phyloP scores from a whole-genome alignment of 2,329 filamentous ascomycete genomes.

The Pestalotiopsis sp. region DNA sequence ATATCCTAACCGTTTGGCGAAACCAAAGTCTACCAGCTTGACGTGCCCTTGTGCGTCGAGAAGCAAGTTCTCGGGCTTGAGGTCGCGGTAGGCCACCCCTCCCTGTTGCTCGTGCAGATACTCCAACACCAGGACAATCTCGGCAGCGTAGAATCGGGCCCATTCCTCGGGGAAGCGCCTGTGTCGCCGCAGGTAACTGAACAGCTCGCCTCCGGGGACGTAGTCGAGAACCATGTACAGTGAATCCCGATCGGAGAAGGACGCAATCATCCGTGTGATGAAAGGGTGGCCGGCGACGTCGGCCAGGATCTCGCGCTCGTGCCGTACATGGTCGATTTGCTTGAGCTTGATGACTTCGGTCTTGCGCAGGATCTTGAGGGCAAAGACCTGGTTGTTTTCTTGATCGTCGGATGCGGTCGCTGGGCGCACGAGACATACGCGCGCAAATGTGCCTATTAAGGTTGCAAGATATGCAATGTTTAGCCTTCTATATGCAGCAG shows the following conservation, averaged over 20 bases:
- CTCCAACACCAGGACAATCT: conserved; percentile 81
- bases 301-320: conserved; percentile 78
- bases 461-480: neutral
- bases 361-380: conserved; percentile 78
- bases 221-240: conserved; percentile 85
- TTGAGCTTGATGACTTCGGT: conserved; percentile 76
- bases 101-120: conserved; percentile 79
- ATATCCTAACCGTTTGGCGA: conserved; percentile 75
- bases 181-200: conserved; percentile 78
- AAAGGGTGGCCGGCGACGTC: conserved; percentile 81
- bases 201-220: conserved; percentile 81
- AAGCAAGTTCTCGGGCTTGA: conserved; percentile 83
- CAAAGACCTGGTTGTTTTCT: conserved; percentile 70
- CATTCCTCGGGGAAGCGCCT: conserved; percentile 79
- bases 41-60: conserved; percentile 79
- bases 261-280: conserved; percentile 77
- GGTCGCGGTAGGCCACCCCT: conserved; percentile 76
- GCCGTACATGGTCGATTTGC: conserved; percentile 84
- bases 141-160: conserved; percentile 80
- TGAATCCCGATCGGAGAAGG: conserved; percentile 78
- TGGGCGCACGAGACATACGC: conserved; percentile 77
- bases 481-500: neutral
- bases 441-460: conserved; percentile 72
- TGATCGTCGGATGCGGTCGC: conserved; percentile 51
- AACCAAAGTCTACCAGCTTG: conserved; percentile 84